Conservation (phyloP, 768 basidiomycete species). For the Chalciporus chontae region DNA sequence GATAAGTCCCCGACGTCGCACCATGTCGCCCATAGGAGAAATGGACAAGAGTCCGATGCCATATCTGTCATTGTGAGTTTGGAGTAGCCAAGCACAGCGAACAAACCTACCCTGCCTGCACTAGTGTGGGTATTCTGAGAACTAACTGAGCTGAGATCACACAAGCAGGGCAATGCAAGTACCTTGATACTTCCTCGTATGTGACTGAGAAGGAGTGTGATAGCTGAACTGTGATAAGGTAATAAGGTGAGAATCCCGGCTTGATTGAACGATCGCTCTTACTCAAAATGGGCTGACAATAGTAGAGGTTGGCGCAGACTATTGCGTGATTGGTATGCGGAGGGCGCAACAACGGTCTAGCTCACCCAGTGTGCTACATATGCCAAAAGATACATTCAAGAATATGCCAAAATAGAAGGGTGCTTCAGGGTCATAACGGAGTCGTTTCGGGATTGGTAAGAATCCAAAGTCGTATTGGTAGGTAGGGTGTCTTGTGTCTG, state of each 20-base stretch:
- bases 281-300: conserved; percentile 78
- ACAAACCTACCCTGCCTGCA: conserved; percentile 55
- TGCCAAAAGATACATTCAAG: conserved; percentile 58
- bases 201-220: conserved; percentile 35
- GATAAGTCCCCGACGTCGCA: conserved; percentile 68
- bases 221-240: conserved; percentile 23
- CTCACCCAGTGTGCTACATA: conserved; percentile 47
- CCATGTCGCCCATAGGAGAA: conserved; percentile 77
- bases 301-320: conserved; percentile 68
- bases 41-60: conserved; percentile 68
- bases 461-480: conserved; percentile 47
- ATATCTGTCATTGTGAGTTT: conserved; percentile 41
- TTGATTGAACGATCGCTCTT: conserved; percentile 21
- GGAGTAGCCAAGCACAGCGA: neutral
- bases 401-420: conserved; percentile 47
- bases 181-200: conserved; percentile 32
- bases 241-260: neutral
- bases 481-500: neutral
- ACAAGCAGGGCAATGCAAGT: neutral
- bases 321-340: neutral
- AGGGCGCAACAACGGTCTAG: neutral
- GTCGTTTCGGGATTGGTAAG: conserved; percentile 53
- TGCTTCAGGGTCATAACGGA: conserved; percentile 47
- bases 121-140: conserved; percentile 55
- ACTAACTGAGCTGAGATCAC: neutral